These are phyloP conservation scores for Pelargonium myrrhifolium DNA, from an alignment of 441 rosid species.

Conservation along the genomic window DNA sequence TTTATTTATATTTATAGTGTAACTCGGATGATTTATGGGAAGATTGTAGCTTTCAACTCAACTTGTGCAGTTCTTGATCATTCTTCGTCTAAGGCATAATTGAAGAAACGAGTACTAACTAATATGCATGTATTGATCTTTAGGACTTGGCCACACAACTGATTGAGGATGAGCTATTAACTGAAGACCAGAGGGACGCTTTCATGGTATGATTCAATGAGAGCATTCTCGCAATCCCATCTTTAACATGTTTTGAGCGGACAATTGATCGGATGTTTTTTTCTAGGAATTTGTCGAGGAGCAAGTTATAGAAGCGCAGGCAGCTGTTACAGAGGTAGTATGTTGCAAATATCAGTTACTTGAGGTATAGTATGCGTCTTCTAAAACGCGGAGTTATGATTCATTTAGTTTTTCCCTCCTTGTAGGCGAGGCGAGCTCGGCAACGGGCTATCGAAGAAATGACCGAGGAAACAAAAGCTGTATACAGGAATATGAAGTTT, in stretches of 20 bases:
- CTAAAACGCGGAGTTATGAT: no score
- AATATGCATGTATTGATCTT: conserved; percentile 12
- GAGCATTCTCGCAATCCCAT: neutral
- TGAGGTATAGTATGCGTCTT: no score
- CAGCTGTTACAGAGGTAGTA: conserved; percentile 67
- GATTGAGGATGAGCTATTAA: conserved; percentile 50
- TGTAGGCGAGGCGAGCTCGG: conserved; percentile 66
- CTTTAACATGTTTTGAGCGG: neutral
- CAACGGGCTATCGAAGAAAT: conserved; percentile 49
- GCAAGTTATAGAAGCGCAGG: conserved; percentile 77
- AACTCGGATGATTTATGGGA: no score
- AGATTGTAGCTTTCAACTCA: no score
- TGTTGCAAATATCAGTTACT: neutral
- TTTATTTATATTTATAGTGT: no score
- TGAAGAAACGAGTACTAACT: no score
- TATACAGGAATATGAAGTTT: conserved; percentile 52
- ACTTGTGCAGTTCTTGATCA: no score
- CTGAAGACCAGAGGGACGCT: conserved; percentile 73
- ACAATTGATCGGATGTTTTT: neutral
- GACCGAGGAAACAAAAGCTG: conserved; percentile 57
- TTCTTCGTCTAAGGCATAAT: no score
- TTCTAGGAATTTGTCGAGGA: conserved; percentile 63
- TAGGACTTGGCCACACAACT: conserved; percentile 67
- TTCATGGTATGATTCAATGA: conserved; percentile 47
- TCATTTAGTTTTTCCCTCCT: neutral